phyloP scores from a whole-genome alignment of 805 yeast species.

The Hanseniaspora lindneri region DNA sequence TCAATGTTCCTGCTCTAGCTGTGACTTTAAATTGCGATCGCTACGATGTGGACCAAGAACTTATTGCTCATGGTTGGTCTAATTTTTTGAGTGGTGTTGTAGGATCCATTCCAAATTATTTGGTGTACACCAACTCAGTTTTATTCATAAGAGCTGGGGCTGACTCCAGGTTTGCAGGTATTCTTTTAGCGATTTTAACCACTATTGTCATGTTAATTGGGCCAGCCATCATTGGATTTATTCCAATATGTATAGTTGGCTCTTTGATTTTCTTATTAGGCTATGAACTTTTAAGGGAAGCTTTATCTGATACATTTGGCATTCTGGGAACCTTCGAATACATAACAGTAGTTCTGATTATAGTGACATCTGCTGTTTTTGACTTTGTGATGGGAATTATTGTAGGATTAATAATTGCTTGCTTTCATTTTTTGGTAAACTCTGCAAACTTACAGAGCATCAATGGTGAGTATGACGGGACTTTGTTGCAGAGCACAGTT shows the following conservation, averaged over 20 bases:
- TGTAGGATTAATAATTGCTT: slow-evolving; percentile 82
- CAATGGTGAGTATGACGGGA: slow-evolving; percentile 72
- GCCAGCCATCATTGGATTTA: slow-evolving; percentile 82
- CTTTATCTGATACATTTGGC: slow-evolving; percentile 73
- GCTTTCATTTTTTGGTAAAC: slow-evolving; percentile 87
- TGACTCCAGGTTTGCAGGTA: slow-evolving; percentile 76
- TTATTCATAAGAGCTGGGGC: slow-evolving; percentile 91
- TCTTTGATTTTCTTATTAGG: slow-evolving; percentile 82
- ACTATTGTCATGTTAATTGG: slow-evolving; percentile 72
- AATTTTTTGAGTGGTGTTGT: slow-evolving; percentile 69
- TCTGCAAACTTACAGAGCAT: slow-evolving; percentile 78
- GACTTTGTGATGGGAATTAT: slow-evolving; percentile 90
- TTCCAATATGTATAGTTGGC: slow-evolving; percentile 94
- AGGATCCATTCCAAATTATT: slow-evolving; percentile 87
- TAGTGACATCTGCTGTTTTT: slow-evolving; percentile 88
- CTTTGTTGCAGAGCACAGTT: slow-evolving; percentile 82
- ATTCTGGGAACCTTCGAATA: slow-evolving; percentile 68
- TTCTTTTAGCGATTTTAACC: slow-evolving; percentile 77
- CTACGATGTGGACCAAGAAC: slow-evolving; percentile 81
- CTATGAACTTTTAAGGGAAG: slow-evolving; percentile 77
- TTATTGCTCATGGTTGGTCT: slow-evolving; percentile 89
- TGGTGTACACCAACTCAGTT: slow-evolving; percentile 89
- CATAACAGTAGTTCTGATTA: slow-evolving; percentile 69
- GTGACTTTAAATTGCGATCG: slow-evolving; percentile 73
- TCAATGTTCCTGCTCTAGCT: slow-evolving; percentile 93